These are phyloP conservation scores for Kwoniella sp. DNA, from an alignment of 768 basidiomycete species.

Conservation along the genomic window DNA sequence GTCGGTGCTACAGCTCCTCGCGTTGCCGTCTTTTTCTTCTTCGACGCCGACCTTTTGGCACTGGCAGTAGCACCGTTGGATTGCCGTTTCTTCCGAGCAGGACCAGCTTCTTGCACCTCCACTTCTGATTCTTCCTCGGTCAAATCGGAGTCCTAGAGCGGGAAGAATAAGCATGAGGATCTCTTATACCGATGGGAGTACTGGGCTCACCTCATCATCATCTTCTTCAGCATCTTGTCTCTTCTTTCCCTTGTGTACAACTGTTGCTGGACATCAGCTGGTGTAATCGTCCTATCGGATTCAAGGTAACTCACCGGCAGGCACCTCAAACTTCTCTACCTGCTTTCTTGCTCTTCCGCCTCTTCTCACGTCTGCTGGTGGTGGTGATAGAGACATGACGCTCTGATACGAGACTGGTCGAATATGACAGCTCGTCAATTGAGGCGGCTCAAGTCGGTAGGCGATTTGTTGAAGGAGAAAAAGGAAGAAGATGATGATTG, in stretches of 20 bases:
- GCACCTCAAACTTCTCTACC: slow-evolving; percentile 37
- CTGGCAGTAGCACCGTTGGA: too few relatives aligned
- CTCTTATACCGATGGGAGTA: neutral
- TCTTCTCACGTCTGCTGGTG: slow-evolving; percentile 26
- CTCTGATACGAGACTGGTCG: neutral
- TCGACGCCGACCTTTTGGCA: slow-evolving; percentile 2
- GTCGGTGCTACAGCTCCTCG: neutral
- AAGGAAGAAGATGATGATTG: neutral
- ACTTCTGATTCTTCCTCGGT: slow-evolving; percentile 33
- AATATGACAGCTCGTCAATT: neutral
- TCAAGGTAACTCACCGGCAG: slow-evolving; percentile 18
- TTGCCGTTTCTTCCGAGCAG: slow-evolving; percentile 29
- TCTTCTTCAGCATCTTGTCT: slow-evolving; percentile 26
- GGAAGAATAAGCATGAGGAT: neutral
- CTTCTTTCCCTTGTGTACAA: slow-evolving; percentile 21
- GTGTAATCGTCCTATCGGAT: neutral
- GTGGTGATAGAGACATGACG: slow-evolving; percentile 20
- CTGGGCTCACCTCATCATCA: slow-evolving; percentile 21
- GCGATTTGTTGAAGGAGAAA: neutral
- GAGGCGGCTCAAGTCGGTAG: neutral
- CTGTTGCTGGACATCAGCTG: slow-evolving; percentile 3
- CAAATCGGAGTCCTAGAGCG: slow-evolving; percentile 14
- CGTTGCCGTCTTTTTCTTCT: slow-evolving; percentile 12
- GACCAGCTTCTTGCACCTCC: slow-evolving; percentile 4
- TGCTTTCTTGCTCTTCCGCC: slow-evolving; percentile 38